Evolutionary conservation across 768 basidiomycete genomes (phyloP), one percentile per base, ranked within the genome.

Genomic region (Mycena vulgaris): DNA sequence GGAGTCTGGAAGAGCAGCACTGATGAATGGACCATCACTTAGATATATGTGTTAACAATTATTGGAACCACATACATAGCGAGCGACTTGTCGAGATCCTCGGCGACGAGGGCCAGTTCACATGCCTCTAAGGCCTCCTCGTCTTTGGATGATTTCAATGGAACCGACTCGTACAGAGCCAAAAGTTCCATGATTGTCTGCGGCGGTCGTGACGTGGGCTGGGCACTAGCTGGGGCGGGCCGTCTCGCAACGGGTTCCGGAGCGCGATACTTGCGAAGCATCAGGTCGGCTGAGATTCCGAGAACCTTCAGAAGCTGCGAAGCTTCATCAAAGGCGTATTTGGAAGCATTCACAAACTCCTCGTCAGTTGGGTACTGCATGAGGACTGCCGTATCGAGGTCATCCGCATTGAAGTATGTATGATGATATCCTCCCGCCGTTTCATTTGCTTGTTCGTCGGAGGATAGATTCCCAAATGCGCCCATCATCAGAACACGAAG

Each of bases 351-450:
- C 9, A 14, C 48, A 2, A 49, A 8, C 31, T 77, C 75, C 16
- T 37, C 35, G 21, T 77, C 75, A 1, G 62, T 40, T 9, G 75
- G 77, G 37, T 58, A 76, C 9, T 23, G 30, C 30, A 66, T 37
- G 21, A 78, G 62, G 2, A 40, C 45, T 2, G 27, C 19, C 1
- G 66, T 31, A 49, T 77, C 72, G 11, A 78, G 52, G 42, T 70
- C 71, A 5, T 47, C 30, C 7, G 63, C 49, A 40, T 75, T 66
- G 52, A 74, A 73, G 45, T 75, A 78, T 0, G 75, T 77, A 37
- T 78, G 76, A 27, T 56, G 58, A 58, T 78, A 78, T 2, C 78
- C 77, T 0, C 59, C 10, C 0, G 77, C 70, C 0, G 70, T 72
- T 42, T 63, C 47, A 42, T 67, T 69, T 17, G 69, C 75, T 16